Evolutionary conservation across 345 rosid species (phyloP).

Genomic region (Eucalyptus tenuipes): DNA sequence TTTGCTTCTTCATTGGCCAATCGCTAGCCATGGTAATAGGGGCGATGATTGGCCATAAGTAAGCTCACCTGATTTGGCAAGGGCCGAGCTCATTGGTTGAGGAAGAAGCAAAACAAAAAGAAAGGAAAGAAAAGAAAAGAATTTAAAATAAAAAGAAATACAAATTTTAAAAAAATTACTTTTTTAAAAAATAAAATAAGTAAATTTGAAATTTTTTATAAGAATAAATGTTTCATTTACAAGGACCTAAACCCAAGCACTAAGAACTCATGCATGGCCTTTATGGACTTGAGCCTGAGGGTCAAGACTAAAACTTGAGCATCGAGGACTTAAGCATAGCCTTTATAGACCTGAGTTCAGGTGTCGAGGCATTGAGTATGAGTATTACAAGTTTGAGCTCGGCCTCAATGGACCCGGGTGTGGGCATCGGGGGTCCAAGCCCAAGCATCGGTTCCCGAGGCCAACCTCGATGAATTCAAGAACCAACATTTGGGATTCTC

Average conservation of each 20-base stretch:
- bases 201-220: accelerated
- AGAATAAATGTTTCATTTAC: no score
- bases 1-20: no score
- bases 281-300: no score
- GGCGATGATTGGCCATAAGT: accelerated
- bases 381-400: accelerated
- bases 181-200: no score
- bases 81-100: no score
- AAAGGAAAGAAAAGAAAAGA: no score
- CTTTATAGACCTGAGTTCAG: accelerated
- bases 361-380: accelerated
- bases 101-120: no score
- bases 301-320: accelerated
- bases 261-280: accelerated
- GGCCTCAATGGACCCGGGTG: accelerated
- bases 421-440: no score
- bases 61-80: accelerated
- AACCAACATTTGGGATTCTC: accelerated
- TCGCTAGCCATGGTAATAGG: no score
- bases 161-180: no score
- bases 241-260: accelerated
- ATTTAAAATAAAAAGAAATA: no score
- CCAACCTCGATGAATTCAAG: no score
- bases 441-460: accelerated
- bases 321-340: accelerated